A percentile compares a stretch with the other conserved stretches of the same genome.
phyloP scores from a whole-genome alignment of 2,329 filamentous ascomycete genomes.

The Ophiognomonia clavigignenti-juglandacearum region DNA sequence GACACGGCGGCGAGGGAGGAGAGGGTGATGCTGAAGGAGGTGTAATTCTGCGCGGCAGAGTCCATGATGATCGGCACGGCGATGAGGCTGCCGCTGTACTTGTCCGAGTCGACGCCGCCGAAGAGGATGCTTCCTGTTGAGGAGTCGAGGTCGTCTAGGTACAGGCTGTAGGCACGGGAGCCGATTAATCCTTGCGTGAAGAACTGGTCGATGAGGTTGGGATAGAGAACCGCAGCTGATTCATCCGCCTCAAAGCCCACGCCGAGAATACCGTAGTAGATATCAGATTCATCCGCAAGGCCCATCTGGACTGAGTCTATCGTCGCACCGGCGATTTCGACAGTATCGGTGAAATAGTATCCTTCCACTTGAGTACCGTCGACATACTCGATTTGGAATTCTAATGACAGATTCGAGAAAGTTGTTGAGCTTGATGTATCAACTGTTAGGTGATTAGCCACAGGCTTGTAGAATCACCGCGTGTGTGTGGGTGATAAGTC shows the following conservation, averaged over 20 bases:
- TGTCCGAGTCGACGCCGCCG: slow-evolving; percentile 63
- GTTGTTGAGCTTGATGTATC: slow-evolving; percentile 42
- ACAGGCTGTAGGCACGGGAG: slow-evolving; percentile 64
- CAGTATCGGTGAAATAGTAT: slow-evolving; percentile 53
- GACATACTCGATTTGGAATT: slow-evolving; percentile 58
- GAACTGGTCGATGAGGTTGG: slow-evolving; percentile 62
- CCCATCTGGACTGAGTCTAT: slow-evolving; percentile 52
- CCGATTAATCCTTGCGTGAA: slow-evolving; percentile 57
- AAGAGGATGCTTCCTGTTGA: slow-evolving; percentile 63
- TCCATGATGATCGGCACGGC: slow-evolving; percentile 50
- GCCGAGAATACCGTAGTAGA: slow-evolving; percentile 53
- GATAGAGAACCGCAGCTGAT: slow-evolving; percentile 37
- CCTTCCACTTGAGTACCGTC: slow-evolving; percentile 50
- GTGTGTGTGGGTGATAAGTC: slow-evolving; percentile 18
- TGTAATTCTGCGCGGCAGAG: slow-evolving; percentile 33
- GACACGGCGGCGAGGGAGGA: slow-evolving; percentile 32
- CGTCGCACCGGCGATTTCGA: slow-evolving; percentile 44
- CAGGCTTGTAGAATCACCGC: no score
- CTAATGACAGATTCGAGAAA: slow-evolving; percentile 34
- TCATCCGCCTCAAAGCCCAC: slow-evolving; percentile 51
- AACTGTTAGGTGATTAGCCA: slow-evolving; percentile 21
- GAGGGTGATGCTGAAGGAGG: slow-evolving; percentile 36
- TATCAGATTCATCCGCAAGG: slow-evolving; percentile 42
- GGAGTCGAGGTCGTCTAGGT: slow-evolving; percentile 50
- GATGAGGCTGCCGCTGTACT: slow-evolving; percentile 54